Evolutionary conservation across 1,284 basidiomycete species (phyloP).

Genomic region (Athelia sp.): DNA sequence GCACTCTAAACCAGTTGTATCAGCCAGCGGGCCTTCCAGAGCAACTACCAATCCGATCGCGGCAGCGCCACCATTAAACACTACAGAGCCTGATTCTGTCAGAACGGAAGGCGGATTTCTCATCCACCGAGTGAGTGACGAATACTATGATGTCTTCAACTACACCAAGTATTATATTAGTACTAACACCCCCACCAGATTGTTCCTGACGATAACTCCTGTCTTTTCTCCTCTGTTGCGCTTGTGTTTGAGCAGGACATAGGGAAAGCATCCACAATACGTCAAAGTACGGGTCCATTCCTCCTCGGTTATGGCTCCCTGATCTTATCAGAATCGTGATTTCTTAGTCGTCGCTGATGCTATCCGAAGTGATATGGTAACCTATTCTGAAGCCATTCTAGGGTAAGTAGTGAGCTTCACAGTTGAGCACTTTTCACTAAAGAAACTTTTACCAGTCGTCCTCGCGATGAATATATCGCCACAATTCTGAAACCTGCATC

Average conservation of each 20-base stretch:
- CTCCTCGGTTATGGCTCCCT: background rate
- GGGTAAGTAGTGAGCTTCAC: conserved; percentile 46
- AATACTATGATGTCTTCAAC: background rate
- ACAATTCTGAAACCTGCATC: conserved; percentile 75
- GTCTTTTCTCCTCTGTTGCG: conserved; percentile 83
- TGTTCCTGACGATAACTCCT: conserved; percentile 92
- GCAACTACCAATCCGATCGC: conserved; percentile 1
- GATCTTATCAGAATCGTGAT: conserved; percentile 3
- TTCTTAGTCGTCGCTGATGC: conserved; percentile 83
- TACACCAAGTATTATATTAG: too few relatives aligned
- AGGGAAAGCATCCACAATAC: conserved; percentile 55
- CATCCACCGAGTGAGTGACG: conserved; percentile 59
- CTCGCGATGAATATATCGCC: conserved; percentile 71
- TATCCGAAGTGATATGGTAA: conserved; percentile 65
- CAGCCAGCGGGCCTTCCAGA: background rate
- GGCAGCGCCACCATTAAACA: conserved; percentile 5
- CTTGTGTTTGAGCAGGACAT: conserved; percentile 82
- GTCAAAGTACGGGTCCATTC: conserved; percentile 47
- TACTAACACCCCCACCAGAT: too few relatives aligned
- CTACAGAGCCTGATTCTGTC: conserved; percentile 52
- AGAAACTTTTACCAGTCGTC: conserved; percentile 42
- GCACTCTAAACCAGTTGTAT: background rate
- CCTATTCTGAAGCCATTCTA: conserved; percentile 79
- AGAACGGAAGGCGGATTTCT: conserved; percentile 56
- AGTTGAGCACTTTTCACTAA: background rate